A percentile compares a stretch with the other conserved stretches of the same genome.
These are phyloP conservation scores for Myxozyma nipponensis DNA, from an alignment of 805 yeast genomes.

Conservation along the genomic window DNA sequence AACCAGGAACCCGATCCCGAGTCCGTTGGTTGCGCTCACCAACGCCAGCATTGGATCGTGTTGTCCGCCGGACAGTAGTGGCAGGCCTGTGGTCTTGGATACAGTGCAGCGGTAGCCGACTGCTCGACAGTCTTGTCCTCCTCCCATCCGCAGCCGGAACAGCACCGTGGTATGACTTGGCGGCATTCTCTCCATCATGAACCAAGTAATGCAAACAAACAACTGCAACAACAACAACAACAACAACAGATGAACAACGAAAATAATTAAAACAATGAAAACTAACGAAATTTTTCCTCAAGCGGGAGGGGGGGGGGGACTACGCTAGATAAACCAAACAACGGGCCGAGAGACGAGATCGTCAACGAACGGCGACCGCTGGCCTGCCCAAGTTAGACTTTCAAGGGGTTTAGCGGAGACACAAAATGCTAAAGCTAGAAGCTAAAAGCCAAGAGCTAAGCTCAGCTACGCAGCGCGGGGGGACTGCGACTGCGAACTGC, in stretches of 20 bases:
- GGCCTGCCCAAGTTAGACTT: no score
- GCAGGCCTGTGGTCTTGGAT: slow-evolving; percentile 23
- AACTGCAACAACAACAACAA: background rate
- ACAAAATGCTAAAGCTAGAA: no score
- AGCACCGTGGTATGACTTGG: slow-evolving; percentile 21
- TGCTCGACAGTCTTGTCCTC: slow-evolving; percentile 6
- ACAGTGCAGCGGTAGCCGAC: slow-evolving; percentile 19
- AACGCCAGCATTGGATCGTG: slow-evolving; percentile 15
- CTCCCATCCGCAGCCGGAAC: slow-evolving; percentile 10
- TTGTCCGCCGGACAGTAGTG: slow-evolving; percentile 8
- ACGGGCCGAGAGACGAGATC: no score
- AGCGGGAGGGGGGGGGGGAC: no score
- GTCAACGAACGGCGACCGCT: no score
- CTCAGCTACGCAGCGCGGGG: no score
- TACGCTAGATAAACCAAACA: no score
- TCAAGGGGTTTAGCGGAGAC: no score
- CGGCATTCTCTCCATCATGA: background rate
- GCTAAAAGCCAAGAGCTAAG: no score
- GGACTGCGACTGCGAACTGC: no score
- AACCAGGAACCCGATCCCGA: slow-evolving; percentile 14
- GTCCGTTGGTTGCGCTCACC: slow-evolving; percentile 9
- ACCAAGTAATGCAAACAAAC: background rate
- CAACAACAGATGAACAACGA: background rate
- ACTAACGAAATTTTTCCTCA: background rate
- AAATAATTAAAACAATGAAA: no score